These are phyloP conservation scores for Apiotrichum brassicae DNA, from an alignment of 1,284 basidiomycete species.

Conservation along the genomic window DNA sequence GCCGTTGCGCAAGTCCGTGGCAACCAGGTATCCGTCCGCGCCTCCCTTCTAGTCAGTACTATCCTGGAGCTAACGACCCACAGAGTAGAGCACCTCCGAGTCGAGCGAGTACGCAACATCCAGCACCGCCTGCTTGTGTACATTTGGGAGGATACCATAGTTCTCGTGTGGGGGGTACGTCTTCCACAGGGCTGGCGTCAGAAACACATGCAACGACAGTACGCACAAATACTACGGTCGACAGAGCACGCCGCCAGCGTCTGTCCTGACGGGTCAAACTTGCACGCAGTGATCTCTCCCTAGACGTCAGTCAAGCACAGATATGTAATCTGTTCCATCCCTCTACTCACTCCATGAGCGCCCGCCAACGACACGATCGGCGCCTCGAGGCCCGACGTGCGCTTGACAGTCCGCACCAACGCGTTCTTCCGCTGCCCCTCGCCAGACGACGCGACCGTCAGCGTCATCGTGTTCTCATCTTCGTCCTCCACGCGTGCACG, in stretches of 20 bases:
- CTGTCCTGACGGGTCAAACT: conserved; percentile 46
- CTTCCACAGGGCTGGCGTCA: conserved; percentile 43
- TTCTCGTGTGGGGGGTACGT: conserved; percentile 48
- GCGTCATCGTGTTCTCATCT: conserved; percentile 18
- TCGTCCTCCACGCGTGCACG: conserved; percentile 45
- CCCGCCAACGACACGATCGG: conserved; percentile 42
- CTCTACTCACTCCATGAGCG: conserved; percentile 41
- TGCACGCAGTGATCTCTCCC: conserved; percentile 47
- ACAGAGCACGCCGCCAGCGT: conserved; percentile 45
- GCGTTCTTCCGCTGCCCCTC: conserved; percentile 43
- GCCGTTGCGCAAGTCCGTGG: conserved; percentile 43
- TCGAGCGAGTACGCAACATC: conserved; percentile 47
- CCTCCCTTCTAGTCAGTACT: conserved; percentile 23
- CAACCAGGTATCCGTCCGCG: conserved; percentile 43
- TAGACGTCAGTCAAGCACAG: conserved; percentile 7
- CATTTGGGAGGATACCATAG: conserved; percentile 43
- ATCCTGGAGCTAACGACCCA: conserved; percentile 7
- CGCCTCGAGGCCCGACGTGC: conserved; percentile 44
- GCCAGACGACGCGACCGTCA: conserved; percentile 42
- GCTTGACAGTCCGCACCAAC: conserved; percentile 39
- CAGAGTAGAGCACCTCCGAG: conserved; percentile 44
- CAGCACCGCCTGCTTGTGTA: conserved; percentile 46
- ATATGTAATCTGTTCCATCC: no score
- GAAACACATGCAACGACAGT: background rate
- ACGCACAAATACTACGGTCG: conserved; percentile 45